Evolutionary conservation across 169 alveolate species (phyloP).

Genomic region (Eimeria praecox): DNA sequence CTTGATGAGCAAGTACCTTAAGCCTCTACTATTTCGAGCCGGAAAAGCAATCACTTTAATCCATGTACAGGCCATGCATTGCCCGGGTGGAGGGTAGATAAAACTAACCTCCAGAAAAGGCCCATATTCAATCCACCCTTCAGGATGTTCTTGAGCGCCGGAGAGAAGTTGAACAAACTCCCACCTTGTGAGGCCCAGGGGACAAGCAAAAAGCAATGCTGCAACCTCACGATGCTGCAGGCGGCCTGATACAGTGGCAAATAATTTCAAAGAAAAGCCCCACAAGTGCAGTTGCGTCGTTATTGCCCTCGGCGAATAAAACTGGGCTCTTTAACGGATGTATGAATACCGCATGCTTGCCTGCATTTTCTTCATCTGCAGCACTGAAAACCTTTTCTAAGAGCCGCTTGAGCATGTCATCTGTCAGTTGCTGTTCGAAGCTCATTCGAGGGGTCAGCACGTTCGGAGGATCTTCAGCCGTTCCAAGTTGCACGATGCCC

Average conservation of each 20-base stretch:
- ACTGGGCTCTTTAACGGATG: neutral
- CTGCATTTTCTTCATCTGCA: conserved; percentile 77
- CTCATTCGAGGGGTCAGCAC: conserved; percentile 78
- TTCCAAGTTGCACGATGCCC: conserved; percentile 1
- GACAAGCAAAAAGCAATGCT: conserved; percentile 75
- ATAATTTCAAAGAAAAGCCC: neutral
- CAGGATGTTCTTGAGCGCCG: conserved; percentile 78
- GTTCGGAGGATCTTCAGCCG: neutral
- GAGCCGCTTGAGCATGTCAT: conserved; percentile 25
- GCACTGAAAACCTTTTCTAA: conserved; percentile 75
- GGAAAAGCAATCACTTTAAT: neutral
- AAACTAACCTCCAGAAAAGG: conserved; percentile 62
- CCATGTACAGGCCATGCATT: neutral
- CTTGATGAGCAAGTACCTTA: neutral
- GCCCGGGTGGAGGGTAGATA: neutral
- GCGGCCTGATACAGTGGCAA: conserved; percentile 43
- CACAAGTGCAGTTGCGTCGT: neutral
- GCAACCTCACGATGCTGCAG: conserved; percentile 76
- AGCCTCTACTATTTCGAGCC: neutral
- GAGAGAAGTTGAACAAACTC: conserved; percentile 75
- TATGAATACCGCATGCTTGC: neutral
- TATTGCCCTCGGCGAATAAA: neutral
- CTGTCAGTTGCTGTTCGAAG: conserved; percentile 68
- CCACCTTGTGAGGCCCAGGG: conserved; percentile 78
- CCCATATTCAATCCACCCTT: conserved; percentile 73